Evolutionary conservation across 805 yeast genomes (phyloP), one percentile per base, ranked within the genome.

Genomic region (Candida saitoana): DNA sequence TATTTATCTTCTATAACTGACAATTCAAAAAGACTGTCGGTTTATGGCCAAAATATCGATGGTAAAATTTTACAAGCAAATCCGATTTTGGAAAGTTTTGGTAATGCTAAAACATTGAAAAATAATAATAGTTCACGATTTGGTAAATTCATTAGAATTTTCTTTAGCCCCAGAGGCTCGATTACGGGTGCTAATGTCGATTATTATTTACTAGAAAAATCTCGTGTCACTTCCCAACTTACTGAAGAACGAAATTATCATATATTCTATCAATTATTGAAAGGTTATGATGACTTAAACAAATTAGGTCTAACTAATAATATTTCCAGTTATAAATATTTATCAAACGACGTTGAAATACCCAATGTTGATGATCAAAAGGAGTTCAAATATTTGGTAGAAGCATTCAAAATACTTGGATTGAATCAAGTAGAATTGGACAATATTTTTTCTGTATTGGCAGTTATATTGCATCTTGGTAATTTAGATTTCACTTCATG

Each of bases 61-160:
- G 75, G 77, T 48, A 89, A 87, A 59, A 91, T 93, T 40, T 62
- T 93, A 24, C 90, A 87, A 56, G 96, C 98, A 5, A 93, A 93
- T 57, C 99, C 99, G 1, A 88, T 93, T 38, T 65, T 93, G 51
- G 99, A 93, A 63, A 80, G 96, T 24, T 93, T 93, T 62, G 99
- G 99, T 52, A 93, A 93, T 62, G 91, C 99, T 2, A 96, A 91
- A 56, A 93, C 99, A 0, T 87, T 88, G 12, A 78, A 93, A 54
- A 93, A 93, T 60, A 82, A 90, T 60, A 93, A 93, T 62, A 89
- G 97, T 3, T 91, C 98, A 4, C 78, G 99, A 56, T 93, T 93
- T 60, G 99, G 99, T 30, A 93, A 93, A 65, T 93, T 93, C 56
- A 87, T 93, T 49, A 84, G 89, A 55, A 86, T 93, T 45, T 88